Evolutionary conservation across 192 early-diverging fungal genomes (phyloP).

Genomic region (Allomyces arbusculus): DNA sequence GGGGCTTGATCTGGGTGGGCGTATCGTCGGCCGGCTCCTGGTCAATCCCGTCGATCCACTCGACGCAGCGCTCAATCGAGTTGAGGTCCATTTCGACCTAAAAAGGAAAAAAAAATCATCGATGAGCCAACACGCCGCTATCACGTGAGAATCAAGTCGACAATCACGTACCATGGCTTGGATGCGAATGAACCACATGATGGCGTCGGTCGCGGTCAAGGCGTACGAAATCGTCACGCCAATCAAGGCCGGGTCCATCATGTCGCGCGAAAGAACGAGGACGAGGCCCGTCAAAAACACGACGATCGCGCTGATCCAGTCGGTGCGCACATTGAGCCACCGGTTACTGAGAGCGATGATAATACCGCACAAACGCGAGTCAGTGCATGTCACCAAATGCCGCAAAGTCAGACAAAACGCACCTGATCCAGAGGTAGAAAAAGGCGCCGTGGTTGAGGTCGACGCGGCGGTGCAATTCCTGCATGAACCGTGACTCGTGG

Average conservation of each 20-base stretch:
- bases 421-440: constrained; percentile 16
- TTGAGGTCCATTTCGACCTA: too few species aligned
- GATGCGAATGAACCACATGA: constrained; percentile 64
- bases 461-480: constrained; percentile 13
- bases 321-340: constrained; percentile 73
- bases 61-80: too few species aligned
- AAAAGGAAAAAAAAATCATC: too few species aligned
- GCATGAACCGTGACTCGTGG: constrained; percentile 26
- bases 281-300: constrained; percentile 47
- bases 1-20: too few species aligned
- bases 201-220: constrained; percentile 55
- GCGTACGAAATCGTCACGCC: constrained; percentile 72
- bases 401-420: too few species aligned
- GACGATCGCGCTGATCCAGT: constrained; percentile 54
- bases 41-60: too few species aligned
- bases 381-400: too few species aligned
- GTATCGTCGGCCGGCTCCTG: too few species aligned
- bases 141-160: too few species aligned
- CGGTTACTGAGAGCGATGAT: constrained; percentile 30
- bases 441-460: constrained; percentile 30
- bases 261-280: constrained; percentile 26
- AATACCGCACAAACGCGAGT: too few species aligned
- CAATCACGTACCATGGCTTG: constrained; percentile 42
- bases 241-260: constrained; percentile 64
- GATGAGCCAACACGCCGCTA: too few species aligned